Percentiles rank a stretch among this genome's conserved stretches.
Evolutionary conservation across 768 basidiomycete genomes (phyloP).

Genomic region (Lentinula raphanica): DNA sequence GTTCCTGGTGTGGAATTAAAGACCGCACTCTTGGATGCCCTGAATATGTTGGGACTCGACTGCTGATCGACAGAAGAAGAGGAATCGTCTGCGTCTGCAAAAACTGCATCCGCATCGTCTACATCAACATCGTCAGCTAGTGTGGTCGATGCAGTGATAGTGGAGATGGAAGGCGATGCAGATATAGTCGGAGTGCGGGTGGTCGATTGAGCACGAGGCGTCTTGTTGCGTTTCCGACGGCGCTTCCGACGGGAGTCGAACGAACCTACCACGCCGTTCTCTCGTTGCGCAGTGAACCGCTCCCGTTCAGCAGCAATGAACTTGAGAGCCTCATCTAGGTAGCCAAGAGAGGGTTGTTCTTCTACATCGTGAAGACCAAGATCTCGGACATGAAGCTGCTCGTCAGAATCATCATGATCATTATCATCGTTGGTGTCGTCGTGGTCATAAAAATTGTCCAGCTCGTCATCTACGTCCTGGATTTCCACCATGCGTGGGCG

Average conservation of each 20-base stretch:
- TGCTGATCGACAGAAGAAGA: conserved; percentile 20
- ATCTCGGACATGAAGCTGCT: conserved; percentile 9
- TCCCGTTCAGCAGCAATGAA: conserved; percentile 72
- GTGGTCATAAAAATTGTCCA: conserved; percentile 7
- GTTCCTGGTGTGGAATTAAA: conserved; percentile 11
- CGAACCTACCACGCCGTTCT: conserved; percentile 21
- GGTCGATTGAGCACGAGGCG: conserved; percentile 10
- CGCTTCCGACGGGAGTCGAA: conserved; percentile 31
- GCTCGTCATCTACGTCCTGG: conserved; percentile 13
- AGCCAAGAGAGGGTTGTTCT: conserved; percentile 62
- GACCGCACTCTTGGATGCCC: conserved; percentile 8
- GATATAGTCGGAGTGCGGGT: conserved; percentile 7
- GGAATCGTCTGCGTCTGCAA: conserved; percentile 19
- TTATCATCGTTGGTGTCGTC: conserved; percentile 7
- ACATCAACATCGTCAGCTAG: conserved; percentile 9
- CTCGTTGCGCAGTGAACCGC: conserved; percentile 45
- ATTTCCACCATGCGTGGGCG: conserved; percentile 11
- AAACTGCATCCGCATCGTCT: conserved; percentile 12
- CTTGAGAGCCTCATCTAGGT: conserved; percentile 67
- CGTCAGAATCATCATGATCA: conserved; percentile 8
- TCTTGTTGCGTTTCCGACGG: conserved; percentile 30
- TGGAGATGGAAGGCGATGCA: neutral
- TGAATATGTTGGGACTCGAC: conserved; percentile 13
- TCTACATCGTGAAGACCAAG: conserved; percentile 22
- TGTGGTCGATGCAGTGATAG: conserved; percentile 2